Percentiles rank a stretch among this genome's conserved stretches.
phyloP scores from a whole-genome alignment of 306 rosid genomes.

The Argentina anserina region DNA sequence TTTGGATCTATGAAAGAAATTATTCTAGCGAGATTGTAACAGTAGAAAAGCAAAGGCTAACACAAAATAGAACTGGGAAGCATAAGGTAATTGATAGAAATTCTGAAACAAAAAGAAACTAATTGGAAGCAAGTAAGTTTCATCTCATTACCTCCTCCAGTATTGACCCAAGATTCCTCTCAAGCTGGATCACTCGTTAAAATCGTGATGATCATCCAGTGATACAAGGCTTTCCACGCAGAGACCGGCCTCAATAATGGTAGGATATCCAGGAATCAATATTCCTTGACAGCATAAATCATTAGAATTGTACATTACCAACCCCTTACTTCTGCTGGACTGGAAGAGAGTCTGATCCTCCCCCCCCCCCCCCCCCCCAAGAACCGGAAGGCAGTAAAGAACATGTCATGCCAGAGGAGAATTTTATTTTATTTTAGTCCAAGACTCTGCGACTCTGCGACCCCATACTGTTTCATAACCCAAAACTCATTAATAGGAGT shows the following conservation, averaged over 20 bases:
- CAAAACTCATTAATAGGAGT: not conserved
- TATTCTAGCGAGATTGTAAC: not conserved
- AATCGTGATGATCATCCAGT: not conserved
- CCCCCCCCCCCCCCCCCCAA: not conserved
- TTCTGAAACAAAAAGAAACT: not conserved
- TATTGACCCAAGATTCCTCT: not conserved
- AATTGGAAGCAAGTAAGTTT: not conserved
- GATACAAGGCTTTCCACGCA: not conserved
- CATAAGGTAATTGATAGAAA: not conserved
- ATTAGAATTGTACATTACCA: not conserved
- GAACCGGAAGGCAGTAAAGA: not conserved
- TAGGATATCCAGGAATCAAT: not conserved
- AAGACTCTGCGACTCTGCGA: not conserved
- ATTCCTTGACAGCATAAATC: not conserved
- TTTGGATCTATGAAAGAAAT: not conserved
- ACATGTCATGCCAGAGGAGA: not conserved
- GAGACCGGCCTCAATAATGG: not conserved
- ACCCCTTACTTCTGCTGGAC: not conserved
- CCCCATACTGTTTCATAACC: not conserved
- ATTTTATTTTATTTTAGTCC: not conserved
- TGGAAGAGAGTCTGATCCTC: not conserved
- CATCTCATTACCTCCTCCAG: not conserved
- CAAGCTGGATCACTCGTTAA: not conserved
- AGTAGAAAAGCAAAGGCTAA: not conserved
- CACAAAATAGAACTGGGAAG: not conserved